Base-by-base conservation (phyloP, 1,284 basidiomycete species). In the Marasmius fiardii region DNA sequence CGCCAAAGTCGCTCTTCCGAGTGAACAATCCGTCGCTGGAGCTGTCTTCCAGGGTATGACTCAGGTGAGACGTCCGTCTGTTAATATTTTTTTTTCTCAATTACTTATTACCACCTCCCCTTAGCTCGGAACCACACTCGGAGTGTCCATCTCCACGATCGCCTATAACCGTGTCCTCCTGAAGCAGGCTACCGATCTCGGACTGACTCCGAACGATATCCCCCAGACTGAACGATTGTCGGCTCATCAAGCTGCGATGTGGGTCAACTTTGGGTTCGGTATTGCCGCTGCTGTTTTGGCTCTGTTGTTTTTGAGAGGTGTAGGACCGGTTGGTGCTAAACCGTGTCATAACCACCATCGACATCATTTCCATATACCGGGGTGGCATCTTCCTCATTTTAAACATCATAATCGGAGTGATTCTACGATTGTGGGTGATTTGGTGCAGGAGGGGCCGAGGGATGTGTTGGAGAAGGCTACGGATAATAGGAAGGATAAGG, bases 1-100 rank as follows among this genome's bases (percentile, higher is more conserved):
- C 51, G 79, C 85, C 1, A 81, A 80, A 53, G 72, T 85, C 20
- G 77, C 79, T 3, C 65, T 76, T 0, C 80, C 79, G 4, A 75
- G 82, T 53, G 87, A 89, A 61, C 86, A 89, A 65, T 79, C 76
- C 60, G 74, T 88, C 3, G 82, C 83, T 2, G 85, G 85, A 14
- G 86, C 79, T 3, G 59, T 85, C 41, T 83, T 82, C 66, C 81
- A 83, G 64, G 81, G 80, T 50, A 77, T 85, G 71, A 79, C 76
- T n/a, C 81, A 82, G 66, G 76, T 76, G 33, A 21, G 47, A 31
- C 39, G 6, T 41, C 43, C 20, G 28, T 28, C 21, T 1, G 3
- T 39, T 49, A 11, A 23, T 21, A n/a, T n/a, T 11, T n/a, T 5
- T 18, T 44, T 18, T 14, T 23, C 41, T 10, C n/a, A 23, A 12